phyloP scores from a whole-genome alignment of 148 eudicot genomes.

The Cornus controversa region DNA sequence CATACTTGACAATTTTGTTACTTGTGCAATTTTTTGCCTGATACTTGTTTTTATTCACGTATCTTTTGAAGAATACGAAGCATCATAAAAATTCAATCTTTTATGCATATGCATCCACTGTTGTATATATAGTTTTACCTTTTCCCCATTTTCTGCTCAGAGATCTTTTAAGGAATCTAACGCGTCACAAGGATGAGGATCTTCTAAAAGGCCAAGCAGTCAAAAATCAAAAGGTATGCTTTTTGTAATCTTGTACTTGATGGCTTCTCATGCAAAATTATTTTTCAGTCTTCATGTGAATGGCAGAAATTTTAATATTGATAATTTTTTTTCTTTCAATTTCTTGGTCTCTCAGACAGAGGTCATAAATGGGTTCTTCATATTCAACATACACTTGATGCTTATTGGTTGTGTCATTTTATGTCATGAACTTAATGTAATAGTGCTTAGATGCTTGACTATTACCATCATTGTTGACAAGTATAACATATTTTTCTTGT shows the following conservation, averaged over 20 bases:
- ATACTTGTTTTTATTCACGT: background rate
- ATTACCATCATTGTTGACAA: background rate
- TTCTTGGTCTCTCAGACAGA: background rate
- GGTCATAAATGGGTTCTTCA: background rate
- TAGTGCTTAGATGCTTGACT: background rate
- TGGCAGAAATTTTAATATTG: too few species aligned
- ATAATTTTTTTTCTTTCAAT: too few species aligned
- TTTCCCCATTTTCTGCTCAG: conserved; percentile 25
- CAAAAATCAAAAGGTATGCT: conserved; percentile 81
- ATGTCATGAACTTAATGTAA: background rate
- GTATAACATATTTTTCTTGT: too few species aligned
- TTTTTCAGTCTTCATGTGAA: background rate
- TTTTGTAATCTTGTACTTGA: conserved; percentile 1
- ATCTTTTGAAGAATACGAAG: background rate
- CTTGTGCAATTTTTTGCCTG: background rate
- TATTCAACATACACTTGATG: background rate
- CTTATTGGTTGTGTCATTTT: background rate
- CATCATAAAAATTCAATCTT: background rate
- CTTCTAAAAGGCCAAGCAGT: conserved; percentile 83
- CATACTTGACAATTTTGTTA: background rate
- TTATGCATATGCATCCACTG: background rate
- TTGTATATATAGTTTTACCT: background rate
- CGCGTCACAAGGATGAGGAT: conserved; percentile 79
- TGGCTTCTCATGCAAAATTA: background rate
- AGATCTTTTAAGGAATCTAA: conserved; percentile 63